These are phyloP conservation scores for Alternaria rosae DNA, from an alignment of 2,329 filamentous ascomycete species.

Conservation along the genomic window DNA sequence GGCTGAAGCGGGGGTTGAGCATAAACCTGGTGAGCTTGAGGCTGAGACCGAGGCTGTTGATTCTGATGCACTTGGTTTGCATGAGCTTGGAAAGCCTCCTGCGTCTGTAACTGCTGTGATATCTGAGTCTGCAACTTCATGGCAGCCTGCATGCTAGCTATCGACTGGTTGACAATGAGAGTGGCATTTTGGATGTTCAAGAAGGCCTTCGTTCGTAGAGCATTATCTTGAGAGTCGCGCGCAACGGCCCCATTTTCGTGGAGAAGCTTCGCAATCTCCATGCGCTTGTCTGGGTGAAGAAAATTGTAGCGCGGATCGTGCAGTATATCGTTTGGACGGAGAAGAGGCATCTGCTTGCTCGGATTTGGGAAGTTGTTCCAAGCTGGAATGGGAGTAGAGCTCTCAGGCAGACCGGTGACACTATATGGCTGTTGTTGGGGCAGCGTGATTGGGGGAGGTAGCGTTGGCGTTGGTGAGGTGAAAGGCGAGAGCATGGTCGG, in stretches of 20 bases:
- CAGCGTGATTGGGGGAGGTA: not conserved
- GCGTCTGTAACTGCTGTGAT: not conserved
- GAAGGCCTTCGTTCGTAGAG: not conserved
- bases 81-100: not conserved
- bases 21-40: not conserved
- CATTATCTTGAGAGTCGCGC: not conserved
- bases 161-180: not conserved
- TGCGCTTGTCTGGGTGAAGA: not conserved
- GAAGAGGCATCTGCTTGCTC: not conserved
- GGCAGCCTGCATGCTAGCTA: not conserved
- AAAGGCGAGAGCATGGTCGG: not conserved
- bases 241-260: not conserved
- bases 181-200: not conserved
- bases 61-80: not conserved
- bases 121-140: not conserved
- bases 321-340: constrained; percentile 2
- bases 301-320: not conserved
- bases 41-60: not conserved
- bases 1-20: not conserved
- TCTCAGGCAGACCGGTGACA: not conserved
- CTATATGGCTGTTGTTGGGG: not conserved
- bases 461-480: not conserved
- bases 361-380: not conserved
- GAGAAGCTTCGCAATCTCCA: not conserved
- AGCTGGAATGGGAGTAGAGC: not conserved